Percentiles rank a stretch among this genome's conserved stretches.
These are phyloP conservation scores for Lecanicillium sp. DNA, from an alignment of 2,329 filamentous ascomycete species.

Conservation along the genomic window DNA sequence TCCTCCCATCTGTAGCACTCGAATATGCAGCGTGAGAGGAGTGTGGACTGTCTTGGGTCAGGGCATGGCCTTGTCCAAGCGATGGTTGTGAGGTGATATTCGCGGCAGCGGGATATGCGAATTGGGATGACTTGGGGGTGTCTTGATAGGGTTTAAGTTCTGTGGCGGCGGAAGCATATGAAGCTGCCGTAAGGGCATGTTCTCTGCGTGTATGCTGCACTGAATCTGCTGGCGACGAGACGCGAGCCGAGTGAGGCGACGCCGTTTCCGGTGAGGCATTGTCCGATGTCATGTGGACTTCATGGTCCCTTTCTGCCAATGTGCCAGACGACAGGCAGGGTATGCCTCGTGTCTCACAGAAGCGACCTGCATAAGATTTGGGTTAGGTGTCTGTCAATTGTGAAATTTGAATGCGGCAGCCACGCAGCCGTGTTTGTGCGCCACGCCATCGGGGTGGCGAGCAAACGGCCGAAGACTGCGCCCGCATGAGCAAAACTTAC, in stretches of 20 bases:
- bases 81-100: conserved; percentile 1
- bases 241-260: conserved; percentile 4
- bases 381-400: neutral
- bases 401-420: too few species aligned
- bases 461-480: neutral
- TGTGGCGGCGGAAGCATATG: too few species aligned
- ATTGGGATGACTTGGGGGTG: too few species aligned
- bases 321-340: conserved; percentile 13
- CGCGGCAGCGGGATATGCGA: too few species aligned
- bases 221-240: conserved; percentile 12
- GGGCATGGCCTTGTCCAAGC: too few species aligned
- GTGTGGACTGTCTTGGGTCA: conserved; percentile 11
- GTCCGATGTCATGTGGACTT: neutral
- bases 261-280: conserved; percentile 5
- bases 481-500: conserved; percentile 25
- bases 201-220: neutral
- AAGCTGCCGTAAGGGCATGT: too few species aligned
- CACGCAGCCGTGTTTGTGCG: too few species aligned
- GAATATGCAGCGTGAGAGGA: conserved; percentile 9
- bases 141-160: too few species aligned
- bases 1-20: neutral
- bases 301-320: conserved; percentile 4
- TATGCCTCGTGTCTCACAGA: conserved; percentile 13
- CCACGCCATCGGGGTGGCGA: neutral
- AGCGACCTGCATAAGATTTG: conserved; percentile 6